Base-by-base conservation (phyloP, 106 monocot genomes). In the Apostasia ramifera region DNA sequence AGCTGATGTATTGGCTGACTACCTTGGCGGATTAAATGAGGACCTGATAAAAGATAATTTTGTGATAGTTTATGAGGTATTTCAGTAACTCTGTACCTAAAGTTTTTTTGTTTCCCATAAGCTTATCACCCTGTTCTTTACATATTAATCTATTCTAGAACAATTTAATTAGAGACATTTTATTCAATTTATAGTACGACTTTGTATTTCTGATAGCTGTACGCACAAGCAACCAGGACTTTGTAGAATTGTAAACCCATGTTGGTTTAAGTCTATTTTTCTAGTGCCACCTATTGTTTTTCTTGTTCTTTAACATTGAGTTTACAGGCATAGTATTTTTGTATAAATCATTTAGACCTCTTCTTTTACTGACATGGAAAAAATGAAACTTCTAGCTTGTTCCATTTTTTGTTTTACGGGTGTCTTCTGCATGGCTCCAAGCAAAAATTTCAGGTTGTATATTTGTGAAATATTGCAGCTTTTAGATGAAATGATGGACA, bases 401-500 rank as follows among this genome's bases (percentile, higher is more conserved):
- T 26, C 26, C 26, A 26, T 26, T 26, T 26, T 26, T 62, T n/a
- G 4, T 53, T 50, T 41, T 58, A 45, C 59, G 7, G 46, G 66
- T 74, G 60, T 63, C 57, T 50, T 67, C 66, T 69, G 41, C 73
- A 67, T 72, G 47, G 8, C 57, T 59, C 39, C 37, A 44, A 60
- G 59, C 59, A 42, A 12, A 67, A 57, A 48, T 57, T 65, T 72
- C 41, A 40, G 2, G 55, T 45, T 56, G 62, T 72, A 40, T 52
- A 59, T 72, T 67, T 74, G 53, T 12, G 9, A 47, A 53, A 46
- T 57, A 73, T 60, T 87, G 74, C 85, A 91, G 94, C 87, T 94
- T 68, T 80, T 95, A 76, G 95, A 95, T 82, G 95, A 95, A 76
- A 95, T 95, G 95, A 86, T 92, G 83, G 95, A 92, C 80, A 92